Percentiles rank a stretch among this genome's conserved stretches.
Conservation (phyloP, 176 grass and related monocot species). For the Triticum dicoccoides region DNA sequence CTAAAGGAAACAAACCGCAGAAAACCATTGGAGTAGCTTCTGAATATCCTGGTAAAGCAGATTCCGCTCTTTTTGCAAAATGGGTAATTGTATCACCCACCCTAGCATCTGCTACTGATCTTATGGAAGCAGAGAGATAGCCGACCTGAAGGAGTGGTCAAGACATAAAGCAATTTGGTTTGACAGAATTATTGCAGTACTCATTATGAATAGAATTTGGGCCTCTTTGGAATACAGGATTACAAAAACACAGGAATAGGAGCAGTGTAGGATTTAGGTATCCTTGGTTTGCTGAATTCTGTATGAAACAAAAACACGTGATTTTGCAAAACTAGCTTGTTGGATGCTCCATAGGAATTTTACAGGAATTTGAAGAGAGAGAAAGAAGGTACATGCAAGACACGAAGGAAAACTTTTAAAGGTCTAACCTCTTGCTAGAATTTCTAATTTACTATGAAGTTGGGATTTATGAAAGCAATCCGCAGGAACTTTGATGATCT, state of each 20-base stretch:
- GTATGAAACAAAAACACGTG: background rate
- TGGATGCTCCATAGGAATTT: background rate
- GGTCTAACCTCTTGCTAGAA: background rate
- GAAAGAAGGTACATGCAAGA: background rate
- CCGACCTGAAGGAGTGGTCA: constrained; percentile 55
- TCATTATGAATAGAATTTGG: background rate
- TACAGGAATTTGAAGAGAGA: background rate
- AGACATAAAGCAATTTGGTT: constrained; percentile 22
- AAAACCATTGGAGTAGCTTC: constrained; percentile 97
- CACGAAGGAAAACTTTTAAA: background rate
- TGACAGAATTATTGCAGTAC: background rate
- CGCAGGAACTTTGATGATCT: background rate
- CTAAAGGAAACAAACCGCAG: constrained; percentile 91
- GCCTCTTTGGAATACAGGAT: background rate
- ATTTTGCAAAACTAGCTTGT: background rate
- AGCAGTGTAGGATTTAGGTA: background rate
- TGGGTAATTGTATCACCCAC: constrained; percentile 96
- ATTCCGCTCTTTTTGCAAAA: constrained; percentile 64
- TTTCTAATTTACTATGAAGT: background rate
- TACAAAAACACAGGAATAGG: background rate
- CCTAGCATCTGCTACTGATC: constrained; percentile 92
- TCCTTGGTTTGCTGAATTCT: background rate
- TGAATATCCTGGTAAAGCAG: constrained; percentile 83
- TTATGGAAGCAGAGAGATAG: constrained; percentile 96
- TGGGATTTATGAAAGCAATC: background rate